Base-by-base conservation (phyloP, 192 early-diverging fungal species). In the Podila epigama region DNA sequence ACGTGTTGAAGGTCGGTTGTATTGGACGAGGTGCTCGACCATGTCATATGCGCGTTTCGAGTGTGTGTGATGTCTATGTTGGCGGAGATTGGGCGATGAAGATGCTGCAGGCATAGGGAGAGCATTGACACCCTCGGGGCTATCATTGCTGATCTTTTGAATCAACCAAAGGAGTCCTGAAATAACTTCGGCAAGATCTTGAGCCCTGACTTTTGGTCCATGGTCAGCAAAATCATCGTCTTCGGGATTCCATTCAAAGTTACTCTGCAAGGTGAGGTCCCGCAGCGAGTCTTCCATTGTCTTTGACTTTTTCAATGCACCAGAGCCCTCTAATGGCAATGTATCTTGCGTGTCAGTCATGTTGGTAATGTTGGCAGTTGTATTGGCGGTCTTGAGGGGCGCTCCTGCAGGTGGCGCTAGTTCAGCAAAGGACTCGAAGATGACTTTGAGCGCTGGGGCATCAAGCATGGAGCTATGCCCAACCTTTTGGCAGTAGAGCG, bases 231-330 rank as follows among this genome's bases (percentile, higher is more conserved):
- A 20, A 16, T 57, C 66, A 0, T 68, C 73, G 11, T 77, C 73
- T 16, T 77, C 66, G 28, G 73, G 73, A 31, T 64, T 60, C 73
- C 73, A 77, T 50, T 75, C 72, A 63, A 68, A 68, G 22, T 68
- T 75, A 7, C 40, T 44, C 3, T 68, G 34, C 7, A 63, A 56
- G 0, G 73, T 61, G 44, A 68, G 25, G 29, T 77, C 66, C n/a
- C 51, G 56, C 22, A 68, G 60, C 22, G 73, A 64, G 20, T 68
- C 73, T 37, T 77, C 73, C 58, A 68, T 68, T 18, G 66, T 77
- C 28, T 56, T 63, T 39, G 73, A 58, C 25, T 51, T 57, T 57
- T 75, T 35, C 3, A 75, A 51, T 7, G 57, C 35, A 1, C 33
- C 20, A 4, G 20, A 10, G 29, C 50, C 39, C 2, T 60, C 39